A percentile compares a stretch with the other conserved stretches of the same genome.
Conservation (phyloP, 257 asterid genomes). For the Mitragyna speciosa region DNA sequence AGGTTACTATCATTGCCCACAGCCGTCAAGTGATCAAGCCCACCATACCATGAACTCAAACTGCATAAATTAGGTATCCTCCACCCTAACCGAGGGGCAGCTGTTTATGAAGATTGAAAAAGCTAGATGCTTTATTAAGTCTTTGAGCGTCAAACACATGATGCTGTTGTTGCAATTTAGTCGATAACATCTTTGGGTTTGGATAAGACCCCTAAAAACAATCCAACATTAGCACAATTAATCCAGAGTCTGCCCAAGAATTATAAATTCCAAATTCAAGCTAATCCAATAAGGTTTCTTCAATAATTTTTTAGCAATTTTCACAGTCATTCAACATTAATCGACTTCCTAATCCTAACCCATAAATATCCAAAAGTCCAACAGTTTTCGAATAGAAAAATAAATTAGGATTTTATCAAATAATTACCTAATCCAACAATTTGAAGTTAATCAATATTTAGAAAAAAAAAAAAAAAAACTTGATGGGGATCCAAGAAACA, state of each 20-base stretch:
- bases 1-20: constrained; percentile 20
- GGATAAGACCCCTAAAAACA: constrained; percentile 3
- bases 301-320: not conserved
- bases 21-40: constrained; percentile 20
- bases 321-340: not conserved
- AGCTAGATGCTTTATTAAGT: not conserved
- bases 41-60: constrained; percentile 18
- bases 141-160: constrained; percentile 1
- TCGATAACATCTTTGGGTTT: not conserved
- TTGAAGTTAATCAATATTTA: not conserved
- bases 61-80: constrained; percentile 15
- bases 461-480: not conserved
- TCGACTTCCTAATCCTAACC: not conserved
- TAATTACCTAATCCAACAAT: not conserved
- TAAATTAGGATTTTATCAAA: not conserved
- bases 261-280: not conserved
- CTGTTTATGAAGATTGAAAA: constrained; percentile 6
- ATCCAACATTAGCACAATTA: not conserved
- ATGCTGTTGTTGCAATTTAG: not conserved
- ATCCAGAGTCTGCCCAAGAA: not conserved
- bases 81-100: not conserved
- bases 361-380: not conserved
- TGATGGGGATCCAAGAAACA: not conserved
- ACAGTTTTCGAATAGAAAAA: constrained; percentile 4
- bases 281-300: not conserved